phyloP scores from a whole-genome alignment of 1,284 basidiomycete species.

The Vanrija humicola region DNA sequence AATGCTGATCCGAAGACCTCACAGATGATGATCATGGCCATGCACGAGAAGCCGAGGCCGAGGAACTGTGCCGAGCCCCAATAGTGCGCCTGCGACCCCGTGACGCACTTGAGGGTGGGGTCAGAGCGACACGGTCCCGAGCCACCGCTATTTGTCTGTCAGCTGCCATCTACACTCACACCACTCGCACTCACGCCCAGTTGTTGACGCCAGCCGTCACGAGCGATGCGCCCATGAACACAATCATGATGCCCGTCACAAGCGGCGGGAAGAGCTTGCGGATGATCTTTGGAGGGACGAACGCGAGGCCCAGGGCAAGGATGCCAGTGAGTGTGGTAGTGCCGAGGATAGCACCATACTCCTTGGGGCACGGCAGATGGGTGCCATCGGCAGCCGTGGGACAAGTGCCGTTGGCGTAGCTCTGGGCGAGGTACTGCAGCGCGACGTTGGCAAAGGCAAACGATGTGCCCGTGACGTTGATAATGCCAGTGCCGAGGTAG shows the following conservation, averaged over 20 bases:
- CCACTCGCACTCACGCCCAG: slow-evolving; percentile 24
- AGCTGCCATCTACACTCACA: background rate
- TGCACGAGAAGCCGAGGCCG: slow-evolving; percentile 31
- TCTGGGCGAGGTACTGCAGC: slow-evolving; percentile 24
- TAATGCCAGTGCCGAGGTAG: slow-evolving; percentile 33
- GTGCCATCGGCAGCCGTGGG: slow-evolving; percentile 20
- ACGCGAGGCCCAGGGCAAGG: slow-evolving; percentile 29
- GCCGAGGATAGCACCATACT: slow-evolving; percentile 34
- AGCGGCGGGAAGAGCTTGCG: slow-evolving; percentile 34
- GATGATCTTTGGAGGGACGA: slow-evolving; percentile 30
- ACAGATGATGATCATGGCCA: slow-evolving; percentile 17
- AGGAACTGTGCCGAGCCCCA: slow-evolving; percentile 31
- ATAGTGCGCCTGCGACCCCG: slow-evolving; percentile 17
- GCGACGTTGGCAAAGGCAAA: slow-evolving; percentile 36
- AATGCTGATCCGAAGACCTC: slow-evolving; percentile 38
- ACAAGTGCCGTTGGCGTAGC: slow-evolving; percentile 32
- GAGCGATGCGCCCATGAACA: slow-evolving; percentile 33
- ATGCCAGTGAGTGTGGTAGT: slow-evolving; percentile 27
- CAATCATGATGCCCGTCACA: slow-evolving; percentile 33
- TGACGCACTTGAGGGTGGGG: slow-evolving; percentile 23
- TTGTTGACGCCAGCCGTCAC: slow-evolving; percentile 30
- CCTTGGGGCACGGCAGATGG: slow-evolving; percentile 30
- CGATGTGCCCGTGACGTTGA: slow-evolving; percentile 30
- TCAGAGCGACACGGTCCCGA: slow-evolving; percentile 23
- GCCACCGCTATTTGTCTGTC: slow-evolving; percentile 16